phyloP scores from a whole-genome alignment of 257 asterid genomes.

The Penstemon eatonii region DNA sequence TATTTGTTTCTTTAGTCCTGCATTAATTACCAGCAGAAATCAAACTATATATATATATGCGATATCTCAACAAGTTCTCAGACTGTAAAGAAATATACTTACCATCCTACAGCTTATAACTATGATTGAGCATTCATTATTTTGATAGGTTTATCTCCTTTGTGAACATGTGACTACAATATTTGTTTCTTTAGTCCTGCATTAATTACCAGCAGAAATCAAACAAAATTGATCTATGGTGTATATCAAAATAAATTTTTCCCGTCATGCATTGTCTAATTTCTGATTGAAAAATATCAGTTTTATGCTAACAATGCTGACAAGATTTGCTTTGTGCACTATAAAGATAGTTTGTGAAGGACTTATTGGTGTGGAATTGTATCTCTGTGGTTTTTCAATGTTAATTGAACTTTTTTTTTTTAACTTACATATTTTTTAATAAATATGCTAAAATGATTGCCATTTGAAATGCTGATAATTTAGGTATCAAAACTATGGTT shows the following conservation, averaged over 20 bases:
- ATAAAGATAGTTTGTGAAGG: not conserved
- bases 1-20: not conserved
- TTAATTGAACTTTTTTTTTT: not conserved
- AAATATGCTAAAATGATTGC: too few species aligned
- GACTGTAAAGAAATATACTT: constrained; percentile 13
- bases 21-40: not conserved
- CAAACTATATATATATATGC: too few species aligned
- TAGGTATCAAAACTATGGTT: not conserved
- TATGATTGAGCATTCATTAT: constrained; percentile 23
- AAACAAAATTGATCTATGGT: not conserved
- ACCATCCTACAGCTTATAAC: not conserved
- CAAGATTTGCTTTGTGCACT: not conserved
- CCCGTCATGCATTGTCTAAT: not conserved
- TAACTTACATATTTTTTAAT: too few species aligned
- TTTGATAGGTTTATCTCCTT: not conserved
- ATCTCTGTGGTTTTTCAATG: not conserved
- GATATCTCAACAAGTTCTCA: constrained; percentile 12
- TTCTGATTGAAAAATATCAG: not conserved
- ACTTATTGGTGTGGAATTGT: not conserved
- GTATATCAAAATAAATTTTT: not conserved
- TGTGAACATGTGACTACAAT: not conserved
- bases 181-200: not conserved
- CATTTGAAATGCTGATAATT: not conserved
- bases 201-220: constrained; percentile 12
- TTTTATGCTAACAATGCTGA: constrained; percentile 1